These are phyloP conservation scores for Trichodelitschia bisporula DNA, from an alignment of 495 filamentous ascomycete species.

Conservation along the genomic window DNA sequence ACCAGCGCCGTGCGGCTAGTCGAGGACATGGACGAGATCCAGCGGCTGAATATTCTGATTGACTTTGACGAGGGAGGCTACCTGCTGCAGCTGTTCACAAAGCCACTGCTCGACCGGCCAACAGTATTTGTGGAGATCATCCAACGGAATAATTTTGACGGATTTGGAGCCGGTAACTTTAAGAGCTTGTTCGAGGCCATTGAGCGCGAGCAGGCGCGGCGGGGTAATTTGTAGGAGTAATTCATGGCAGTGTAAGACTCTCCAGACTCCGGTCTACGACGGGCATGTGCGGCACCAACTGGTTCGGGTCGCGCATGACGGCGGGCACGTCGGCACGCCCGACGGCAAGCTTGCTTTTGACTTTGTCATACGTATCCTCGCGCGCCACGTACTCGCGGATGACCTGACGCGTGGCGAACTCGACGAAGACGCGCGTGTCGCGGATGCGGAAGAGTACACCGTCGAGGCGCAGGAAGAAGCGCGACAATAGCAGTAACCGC, in stretches of 20 bases:
- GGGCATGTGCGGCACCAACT: conserved; percentile 46
- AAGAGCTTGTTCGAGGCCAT: conserved; percentile 83
- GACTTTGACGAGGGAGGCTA: conserved; percentile 85
- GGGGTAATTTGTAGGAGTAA: conserved; percentile 42
- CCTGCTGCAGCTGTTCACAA: conserved; percentile 44
- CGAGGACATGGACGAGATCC: conserved; percentile 53
- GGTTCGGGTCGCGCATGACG: conserved; percentile 63
- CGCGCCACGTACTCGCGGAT: conserved; percentile 69
- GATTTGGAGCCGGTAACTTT: conserved; percentile 89
- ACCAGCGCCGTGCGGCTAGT: conserved; percentile 25
- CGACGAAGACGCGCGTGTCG: conserved; percentile 80
- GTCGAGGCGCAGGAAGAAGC: conserved; percentile 89
- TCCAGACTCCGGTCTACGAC: conserved; percentile 34
- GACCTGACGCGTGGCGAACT: conserved; percentile 60
- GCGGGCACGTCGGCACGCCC: conserved; percentile 53
- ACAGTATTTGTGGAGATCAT: conserved; percentile 93
- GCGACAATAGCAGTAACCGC: conserved; percentile 53
- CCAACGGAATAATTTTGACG: conserved; percentile 61
- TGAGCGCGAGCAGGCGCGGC: conserved; percentile 61
- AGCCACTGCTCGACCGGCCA: conserved; percentile 73
- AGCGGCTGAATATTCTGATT: conserved; percentile 56
- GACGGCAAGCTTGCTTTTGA: conserved; percentile 45
- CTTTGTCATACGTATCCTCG: conserved; percentile 54
- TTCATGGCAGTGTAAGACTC: conserved; percentile 9
- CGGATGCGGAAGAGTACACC: conserved; percentile 64